Evolutionary conservation across 2,329 filamentous ascomycete genomes (phyloP).

Genomic region (Stachybotrys elegans): DNA sequence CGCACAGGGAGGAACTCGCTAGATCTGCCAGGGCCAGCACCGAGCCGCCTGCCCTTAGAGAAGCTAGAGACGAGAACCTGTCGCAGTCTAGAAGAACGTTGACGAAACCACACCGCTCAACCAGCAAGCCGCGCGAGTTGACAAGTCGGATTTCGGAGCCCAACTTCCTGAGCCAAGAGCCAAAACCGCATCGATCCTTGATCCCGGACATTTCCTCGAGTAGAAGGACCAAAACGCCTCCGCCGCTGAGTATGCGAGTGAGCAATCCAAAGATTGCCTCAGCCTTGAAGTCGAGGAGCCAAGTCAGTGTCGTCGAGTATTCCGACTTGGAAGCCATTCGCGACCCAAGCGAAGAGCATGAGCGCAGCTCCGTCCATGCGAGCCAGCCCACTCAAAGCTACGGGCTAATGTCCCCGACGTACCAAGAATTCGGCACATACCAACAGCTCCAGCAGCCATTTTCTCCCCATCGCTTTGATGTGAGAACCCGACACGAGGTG

Average conservation of each 20-base stretch:
- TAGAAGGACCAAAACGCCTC: constrained; percentile 28
- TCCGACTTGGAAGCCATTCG: constrained; percentile 8
- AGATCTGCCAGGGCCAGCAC: no score
- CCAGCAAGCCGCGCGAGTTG: neutral
- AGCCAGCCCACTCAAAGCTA: no score
- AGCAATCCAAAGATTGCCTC: constrained; percentile 22
- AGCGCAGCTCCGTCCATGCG: no score
- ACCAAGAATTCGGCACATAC: no score
- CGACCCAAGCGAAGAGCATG: no score
- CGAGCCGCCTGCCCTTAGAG: no score
- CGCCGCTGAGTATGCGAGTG: constrained; percentile 39
- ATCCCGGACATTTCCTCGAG: constrained; percentile 11
- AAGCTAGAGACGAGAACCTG: no score
- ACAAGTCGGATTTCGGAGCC: constrained; percentile 17
- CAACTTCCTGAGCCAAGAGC: constrained; percentile 16
- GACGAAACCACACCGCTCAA: constrained; percentile 3
- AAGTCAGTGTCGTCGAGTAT: neutral
- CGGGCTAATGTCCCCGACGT: no score
- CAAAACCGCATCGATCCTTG: constrained; percentile 7
- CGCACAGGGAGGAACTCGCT: no score
- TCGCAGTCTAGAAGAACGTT: constrained; percentile 3
- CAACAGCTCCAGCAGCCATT: no score
- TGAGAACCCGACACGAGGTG: no score
- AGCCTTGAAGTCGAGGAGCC: neutral
- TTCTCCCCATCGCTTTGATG: no score